Percentiles rank a stretch among this genome's conserved stretches.
These are phyloP conservation scores for Alternaria rosae DNA, from an alignment of 2,329 filamentous ascomycete species.

Conservation along the genomic window DNA sequence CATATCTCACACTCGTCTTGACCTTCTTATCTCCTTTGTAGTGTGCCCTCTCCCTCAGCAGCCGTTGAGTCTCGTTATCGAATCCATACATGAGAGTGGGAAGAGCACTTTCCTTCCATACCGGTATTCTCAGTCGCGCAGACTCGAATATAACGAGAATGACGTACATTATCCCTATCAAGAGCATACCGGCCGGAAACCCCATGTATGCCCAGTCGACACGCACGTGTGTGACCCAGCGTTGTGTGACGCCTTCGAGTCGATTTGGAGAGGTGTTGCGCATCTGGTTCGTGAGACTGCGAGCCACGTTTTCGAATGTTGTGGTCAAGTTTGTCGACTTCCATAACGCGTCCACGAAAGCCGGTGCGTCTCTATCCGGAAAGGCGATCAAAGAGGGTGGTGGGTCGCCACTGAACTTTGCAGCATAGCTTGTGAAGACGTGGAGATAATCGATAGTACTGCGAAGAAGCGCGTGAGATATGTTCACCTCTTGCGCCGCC, in stretches of 20 bases:
- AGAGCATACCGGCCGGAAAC: not conserved
- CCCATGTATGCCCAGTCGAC: not conserved
- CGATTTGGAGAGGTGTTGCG: not conserved
- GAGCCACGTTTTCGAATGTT: not conserved
- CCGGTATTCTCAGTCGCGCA: not conserved
- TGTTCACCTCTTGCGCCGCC: not conserved
- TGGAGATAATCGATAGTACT: not conserved
- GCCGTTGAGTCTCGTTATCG: not conserved
- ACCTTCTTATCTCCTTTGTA: not conserved
- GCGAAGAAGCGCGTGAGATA: constrained; percentile 2
- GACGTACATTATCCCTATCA: not conserved
- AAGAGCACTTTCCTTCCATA: not conserved
- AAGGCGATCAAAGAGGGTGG: not conserved
- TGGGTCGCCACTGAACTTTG: accelerated
- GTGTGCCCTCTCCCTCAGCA: not conserved
- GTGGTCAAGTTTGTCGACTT: not conserved
- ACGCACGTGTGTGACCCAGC: not conserved
- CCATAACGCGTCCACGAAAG: not conserved
- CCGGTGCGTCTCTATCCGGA: not conserved
- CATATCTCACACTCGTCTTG: not conserved
- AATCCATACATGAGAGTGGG: not conserved
- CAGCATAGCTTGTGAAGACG: not conserved
- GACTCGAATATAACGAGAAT: not conserved
- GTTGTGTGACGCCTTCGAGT: not conserved
- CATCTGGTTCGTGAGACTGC: not conserved